phyloP scores from a whole-genome alignment of 2,329 filamentous ascomycete species.

The Sclerotinia spermophila region DNA sequence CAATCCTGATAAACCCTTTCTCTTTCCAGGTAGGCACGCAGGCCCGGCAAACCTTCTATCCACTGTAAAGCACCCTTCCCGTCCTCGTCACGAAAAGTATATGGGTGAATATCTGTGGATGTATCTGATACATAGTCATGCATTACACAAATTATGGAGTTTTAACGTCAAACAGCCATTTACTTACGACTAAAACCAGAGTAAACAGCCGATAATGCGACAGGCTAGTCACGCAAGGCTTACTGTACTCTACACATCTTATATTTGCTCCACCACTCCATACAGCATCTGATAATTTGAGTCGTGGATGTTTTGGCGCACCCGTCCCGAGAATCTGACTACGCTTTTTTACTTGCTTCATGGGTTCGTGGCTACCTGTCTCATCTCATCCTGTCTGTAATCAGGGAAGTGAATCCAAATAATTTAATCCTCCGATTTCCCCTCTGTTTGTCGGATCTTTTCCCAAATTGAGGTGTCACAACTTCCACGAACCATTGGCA shows the following conservation, averaged over 20 bases:
- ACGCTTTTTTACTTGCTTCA: neutral
- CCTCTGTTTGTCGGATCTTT: neutral
- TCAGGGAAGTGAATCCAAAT: neutral
- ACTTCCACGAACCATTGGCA: neutral
- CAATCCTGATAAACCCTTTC: neutral
- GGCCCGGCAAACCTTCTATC: neutral
- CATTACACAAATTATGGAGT: neutral
- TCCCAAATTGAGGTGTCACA: neutral
- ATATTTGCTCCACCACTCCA: neutral
- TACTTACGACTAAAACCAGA: neutral
- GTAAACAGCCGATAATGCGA: neutral
- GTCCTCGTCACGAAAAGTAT: neutral
- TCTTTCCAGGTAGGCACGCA: neutral
- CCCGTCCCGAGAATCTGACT: neutral
- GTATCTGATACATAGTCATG: too few species aligned
- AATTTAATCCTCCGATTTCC: neutral
- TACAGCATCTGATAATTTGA: neutral
- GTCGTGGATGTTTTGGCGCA: neutral
- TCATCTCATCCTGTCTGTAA: neutral
- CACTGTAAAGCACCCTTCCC: neutral
- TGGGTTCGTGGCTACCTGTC: neutral
- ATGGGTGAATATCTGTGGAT: neutral
- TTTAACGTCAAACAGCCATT: neutral
- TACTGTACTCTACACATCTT: conserved; percentile 8
- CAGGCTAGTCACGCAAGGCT: neutral